Evolutionary conservation across 140 eudicot species (phyloP).

Genomic region (Ambrosia hybrid): DNA sequence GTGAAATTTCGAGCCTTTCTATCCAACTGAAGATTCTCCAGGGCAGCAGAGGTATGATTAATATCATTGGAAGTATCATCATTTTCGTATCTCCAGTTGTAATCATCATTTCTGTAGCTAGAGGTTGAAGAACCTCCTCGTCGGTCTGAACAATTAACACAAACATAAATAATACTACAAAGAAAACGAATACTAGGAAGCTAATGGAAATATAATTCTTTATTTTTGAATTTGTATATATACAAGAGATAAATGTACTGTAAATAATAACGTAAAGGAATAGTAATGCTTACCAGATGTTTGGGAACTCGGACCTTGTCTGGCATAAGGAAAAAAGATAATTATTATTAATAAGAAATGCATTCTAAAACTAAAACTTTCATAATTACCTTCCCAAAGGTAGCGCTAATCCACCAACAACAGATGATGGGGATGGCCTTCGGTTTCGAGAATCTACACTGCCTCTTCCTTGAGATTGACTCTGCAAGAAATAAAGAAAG

Average conservation of each 20-base stretch:
- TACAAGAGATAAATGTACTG: neutral
- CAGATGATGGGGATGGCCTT: constrained; percentile 85
- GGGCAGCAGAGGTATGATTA: constrained; percentile 64
- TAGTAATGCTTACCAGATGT: constrained; percentile 59
- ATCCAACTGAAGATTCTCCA: constrained; percentile 92
- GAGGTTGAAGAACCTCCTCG: constrained; percentile 80
- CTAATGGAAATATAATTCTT: neutral
- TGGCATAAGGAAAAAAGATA: constrained; percentile 35
- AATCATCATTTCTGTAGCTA: constrained; percentile 78
- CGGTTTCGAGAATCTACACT: constrained; percentile 62
- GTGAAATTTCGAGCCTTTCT: constrained; percentile 84
- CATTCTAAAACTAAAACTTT: neutral
- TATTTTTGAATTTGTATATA: neutral
- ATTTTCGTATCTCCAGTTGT: constrained; percentile 86
- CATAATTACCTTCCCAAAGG: constrained; percentile 70
- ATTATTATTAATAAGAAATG: constrained; percentile 26
- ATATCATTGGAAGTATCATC: constrained; percentile 62
- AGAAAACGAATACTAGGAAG: neutral
- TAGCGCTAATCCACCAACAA: constrained; percentile 93
- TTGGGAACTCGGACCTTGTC: constrained; percentile 56
- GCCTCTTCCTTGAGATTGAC: constrained; percentile 77
- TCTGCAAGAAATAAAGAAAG: constrained; percentile 36
- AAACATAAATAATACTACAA: neutral
- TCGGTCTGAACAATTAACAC: constrained; percentile 46
- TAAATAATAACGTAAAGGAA: constrained; percentile 3